Base-by-base conservation (phyloP, 2,329 filamentous ascomycete genomes). In the Nemania sp. region DNA sequence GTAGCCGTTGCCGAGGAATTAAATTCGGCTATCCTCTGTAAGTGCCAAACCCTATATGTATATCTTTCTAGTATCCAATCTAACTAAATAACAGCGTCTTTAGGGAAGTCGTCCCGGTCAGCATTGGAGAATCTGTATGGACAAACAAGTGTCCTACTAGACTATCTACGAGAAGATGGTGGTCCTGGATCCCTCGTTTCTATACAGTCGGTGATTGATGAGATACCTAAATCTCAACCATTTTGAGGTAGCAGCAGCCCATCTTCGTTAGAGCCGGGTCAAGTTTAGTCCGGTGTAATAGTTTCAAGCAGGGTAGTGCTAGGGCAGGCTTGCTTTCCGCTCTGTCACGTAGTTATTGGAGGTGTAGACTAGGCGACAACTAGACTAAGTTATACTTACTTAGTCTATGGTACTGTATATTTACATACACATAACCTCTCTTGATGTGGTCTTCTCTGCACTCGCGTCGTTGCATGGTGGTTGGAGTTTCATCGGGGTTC, bases 1-100 rank as follows among this genome's bases (percentile, higher is more conserved):
- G 88, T 90, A 20, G 85, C 89, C 20, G 93, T 98, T 47, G 94
- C 94, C 8, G 96, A 99, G 82, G 94, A 97, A 79, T 84, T 99
- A 64, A 98, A 98, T 80, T 93, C 93, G 68, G 94, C 93, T 54
- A 97, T 99, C 74, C 80, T 99, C 68, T 89, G 94, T 97, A 83
- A 82, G 90, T 85, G 62, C 63, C 26, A 6, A 47, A 24, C 2
- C 3, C 27, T 0, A 41, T 18, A 13, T 47, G 8, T 4, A 5
- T n/a, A 8, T 24, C n/a, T 18, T 20, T 32, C 13, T 20, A 10
- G 20, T 8, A 49, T 43, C 6, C 7, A 27, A 8, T 45, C 70
- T 76, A 62, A 74, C 66, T 5, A 5, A 51, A 59, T 35, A 20
- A 52, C 59, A 98, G 95, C 93, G 49, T 97, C 93, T 0, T 85